A percentile compares a stretch with the other conserved stretches of the same genome.
Evolutionary conservation across 1,284 basidiomycete genomes (phyloP).

Genomic region (Leccinum variabile): DNA sequence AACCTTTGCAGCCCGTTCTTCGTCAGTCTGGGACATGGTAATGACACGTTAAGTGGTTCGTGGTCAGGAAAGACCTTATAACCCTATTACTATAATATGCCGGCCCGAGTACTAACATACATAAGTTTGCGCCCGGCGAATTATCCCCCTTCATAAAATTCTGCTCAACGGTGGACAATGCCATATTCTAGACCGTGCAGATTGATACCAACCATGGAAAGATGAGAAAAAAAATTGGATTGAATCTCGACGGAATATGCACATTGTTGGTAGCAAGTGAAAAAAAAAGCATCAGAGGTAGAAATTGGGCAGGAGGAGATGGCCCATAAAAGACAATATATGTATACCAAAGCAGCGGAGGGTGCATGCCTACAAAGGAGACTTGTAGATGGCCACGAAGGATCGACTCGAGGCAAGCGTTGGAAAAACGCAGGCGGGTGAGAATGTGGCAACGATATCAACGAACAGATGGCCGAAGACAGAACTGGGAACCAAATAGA

Average conservation of each 20-base stretch:
- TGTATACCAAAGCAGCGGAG: constrained; percentile 42
- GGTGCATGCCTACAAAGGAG: constrained; percentile 25
- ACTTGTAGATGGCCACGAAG: constrained; percentile 49
- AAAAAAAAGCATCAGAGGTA: constrained; percentile 26
- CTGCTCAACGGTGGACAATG: constrained; percentile 5
- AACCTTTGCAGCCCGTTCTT: constrained; percentile 75
- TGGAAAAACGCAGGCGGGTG: constrained; percentile 44
- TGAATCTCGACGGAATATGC: constrained; percentile 36
- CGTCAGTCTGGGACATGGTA: constrained; percentile 51
- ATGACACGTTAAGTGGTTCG: constrained; percentile 9
- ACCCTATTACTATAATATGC: neutral
- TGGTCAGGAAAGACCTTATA: constrained; percentile 3
- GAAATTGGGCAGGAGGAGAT: constrained; percentile 33
- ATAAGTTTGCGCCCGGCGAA: neutral
- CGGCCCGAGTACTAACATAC: too few species aligned
- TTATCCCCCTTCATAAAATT: constrained; percentile 2
- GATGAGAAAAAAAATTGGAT: constrained; percentile 18
- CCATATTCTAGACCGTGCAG: neutral
- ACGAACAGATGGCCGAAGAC: constrained; percentile 37
- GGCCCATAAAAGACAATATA: constrained; percentile 35
- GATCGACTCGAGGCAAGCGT: constrained; percentile 60
- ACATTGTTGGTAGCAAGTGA: constrained; percentile 30
- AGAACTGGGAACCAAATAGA: constrained; percentile 29
- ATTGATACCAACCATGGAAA: constrained; percentile 5
- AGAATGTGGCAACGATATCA: constrained; percentile 51